Base-by-base conservation (phyloP, 768 basidiomycete species). In the Gloeostereum incarnatum region DNA sequence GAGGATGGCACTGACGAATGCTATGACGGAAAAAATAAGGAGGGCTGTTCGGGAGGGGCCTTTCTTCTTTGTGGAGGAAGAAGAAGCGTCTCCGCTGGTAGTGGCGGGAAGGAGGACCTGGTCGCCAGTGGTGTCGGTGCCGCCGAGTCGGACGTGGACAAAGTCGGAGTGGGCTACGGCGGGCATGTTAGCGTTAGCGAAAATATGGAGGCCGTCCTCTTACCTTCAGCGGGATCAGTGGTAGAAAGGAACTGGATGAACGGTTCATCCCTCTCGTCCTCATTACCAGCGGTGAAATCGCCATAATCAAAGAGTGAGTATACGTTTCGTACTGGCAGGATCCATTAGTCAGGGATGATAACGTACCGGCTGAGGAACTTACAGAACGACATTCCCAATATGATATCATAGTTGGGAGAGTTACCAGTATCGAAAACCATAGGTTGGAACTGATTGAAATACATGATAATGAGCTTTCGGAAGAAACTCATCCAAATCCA, bases 381-480 rank as follows among this genome's bases (percentile, higher is more conserved):
- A 80, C 80, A 55, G 59, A 83, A 84, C 6, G 73, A 67, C 78
- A 84, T 84, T 39, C 83, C 83, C 31, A 85, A 62, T 31, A 85
- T 69, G 53, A 79, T 68, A 49, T 84, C 81, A 44, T 66, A 84
- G 20, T 54, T 63, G 20, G 68, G 61, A 37, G 47, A 49, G 5
- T 43, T 18, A 27, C 65, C 65, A 29, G 57, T 52, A 35, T 69
- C 61, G 33, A 68, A 73, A 6, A 71, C 68, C 30, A 75, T 70
- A 5, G 82, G 81, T 46, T 85, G 83, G 60, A 84, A 86, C 81
- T 83, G 41, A 16, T n/a, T n/a, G 18, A 31, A 4, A 16, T 23
- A 37, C 21, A 20, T 10, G 19, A 29, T 27, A 13, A 18, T 18
- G 16, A 41, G 17, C 36, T 31, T 29, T 37, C 16, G 36, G 24